Percentiles rank a stretch among this genome's conserved stretches.
These are phyloP conservation scores for Lodderomyces beijingensis DNA, from an alignment of 1,139 yeast genomes.

Conservation along the genomic window DNA sequence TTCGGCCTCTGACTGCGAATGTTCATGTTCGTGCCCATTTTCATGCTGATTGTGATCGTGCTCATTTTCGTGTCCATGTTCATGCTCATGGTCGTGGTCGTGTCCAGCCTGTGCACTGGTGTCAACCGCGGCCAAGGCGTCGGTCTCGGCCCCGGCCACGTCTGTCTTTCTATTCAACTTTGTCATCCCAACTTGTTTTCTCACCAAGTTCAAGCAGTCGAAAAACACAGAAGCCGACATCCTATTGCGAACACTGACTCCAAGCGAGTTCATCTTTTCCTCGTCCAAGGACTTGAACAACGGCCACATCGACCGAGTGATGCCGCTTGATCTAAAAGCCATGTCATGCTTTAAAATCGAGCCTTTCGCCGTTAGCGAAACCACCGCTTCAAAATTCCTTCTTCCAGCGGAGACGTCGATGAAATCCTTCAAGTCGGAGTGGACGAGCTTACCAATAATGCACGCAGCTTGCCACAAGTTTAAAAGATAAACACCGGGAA, in stretches of 20 bases:
- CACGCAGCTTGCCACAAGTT: slow-evolving; percentile 91
- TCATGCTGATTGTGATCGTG: slow-evolving; percentile 22
- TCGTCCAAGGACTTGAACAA: slow-evolving; percentile 59
- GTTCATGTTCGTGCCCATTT: slow-evolving; percentile 20
- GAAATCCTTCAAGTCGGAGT: slow-evolving; percentile 63
- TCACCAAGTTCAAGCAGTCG: slow-evolving; percentile 77
- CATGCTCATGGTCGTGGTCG: slow-evolving; percentile 14
- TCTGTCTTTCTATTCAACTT: slow-evolving; percentile 44
- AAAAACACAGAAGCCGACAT: slow-evolving; percentile 92
- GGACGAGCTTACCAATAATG: slow-evolving; percentile 71
- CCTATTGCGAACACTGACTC: slow-evolving; percentile 67
- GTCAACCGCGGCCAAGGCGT: slow-evolving; percentile 11
- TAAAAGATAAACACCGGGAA: slow-evolving; percentile 79
- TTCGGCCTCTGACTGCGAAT: slow-evolving; percentile 10
- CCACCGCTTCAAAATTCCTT: slow-evolving; percentile 65
- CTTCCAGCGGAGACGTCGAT: slow-evolving; percentile 73
- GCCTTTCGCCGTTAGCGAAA: slow-evolving; percentile 67
- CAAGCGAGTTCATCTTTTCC: slow-evolving; percentile 29
- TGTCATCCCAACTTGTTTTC: slow-evolving; percentile 85
- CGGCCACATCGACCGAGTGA: slow-evolving; percentile 93
- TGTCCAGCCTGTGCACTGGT: not conserved
- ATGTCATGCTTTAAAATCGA: slow-evolving; percentile 88
- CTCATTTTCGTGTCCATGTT: slow-evolving; percentile 21
- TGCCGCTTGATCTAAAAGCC: slow-evolving; percentile 88
- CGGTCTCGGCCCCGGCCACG: slow-evolving; percentile 17